Conservation (phyloP, 305 asterid species). For the Solanum chacoense region DNA sequence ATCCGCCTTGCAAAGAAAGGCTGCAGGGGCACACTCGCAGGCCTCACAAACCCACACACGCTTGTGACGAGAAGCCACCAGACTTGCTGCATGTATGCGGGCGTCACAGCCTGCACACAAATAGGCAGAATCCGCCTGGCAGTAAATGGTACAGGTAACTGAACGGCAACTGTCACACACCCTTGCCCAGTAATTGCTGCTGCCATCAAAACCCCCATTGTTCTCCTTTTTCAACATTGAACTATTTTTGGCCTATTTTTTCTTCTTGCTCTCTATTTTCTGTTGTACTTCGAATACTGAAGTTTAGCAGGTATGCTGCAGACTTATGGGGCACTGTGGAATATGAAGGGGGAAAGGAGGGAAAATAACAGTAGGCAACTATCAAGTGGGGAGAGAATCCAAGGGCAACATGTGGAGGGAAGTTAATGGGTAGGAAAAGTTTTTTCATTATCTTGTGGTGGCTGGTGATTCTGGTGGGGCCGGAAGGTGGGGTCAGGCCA, state of each 20-base stretch:
- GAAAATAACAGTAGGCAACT: conserved; percentile 1
- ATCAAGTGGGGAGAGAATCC: conserved; percentile 18
- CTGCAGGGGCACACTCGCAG: conserved; percentile 56
- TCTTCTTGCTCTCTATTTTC: neutral
- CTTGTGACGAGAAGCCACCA: conserved; percentile 34
- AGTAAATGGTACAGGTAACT: conserved; percentile 45
- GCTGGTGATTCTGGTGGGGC: conserved; percentile 19
- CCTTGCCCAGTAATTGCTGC: conserved; percentile 23
- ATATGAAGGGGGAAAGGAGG: neutral
- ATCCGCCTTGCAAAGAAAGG: conserved; percentile 60
- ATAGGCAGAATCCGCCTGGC: conserved; percentile 53
- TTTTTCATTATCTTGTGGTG: conserved; percentile 32
- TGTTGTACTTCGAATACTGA: neutral
- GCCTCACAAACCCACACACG: conserved; percentile 54
- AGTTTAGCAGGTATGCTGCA: neutral
- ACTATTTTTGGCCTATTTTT: neutral
- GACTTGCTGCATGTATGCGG: conserved; percentile 34
- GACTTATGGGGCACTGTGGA: neutral
- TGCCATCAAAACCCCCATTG: neutral
- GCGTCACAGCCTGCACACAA: conserved; percentile 56
- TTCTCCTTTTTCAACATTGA: conserved; percentile 37
- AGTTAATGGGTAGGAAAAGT: conserved; percentile 27
- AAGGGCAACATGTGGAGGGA: conserved; percentile 30
- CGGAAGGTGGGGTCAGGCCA: neutral
- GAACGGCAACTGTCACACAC: conserved; percentile 48